Conservation (phyloP, 2,329 filamentous ascomycete genomes). For the Orbilia oligospora region DNA sequence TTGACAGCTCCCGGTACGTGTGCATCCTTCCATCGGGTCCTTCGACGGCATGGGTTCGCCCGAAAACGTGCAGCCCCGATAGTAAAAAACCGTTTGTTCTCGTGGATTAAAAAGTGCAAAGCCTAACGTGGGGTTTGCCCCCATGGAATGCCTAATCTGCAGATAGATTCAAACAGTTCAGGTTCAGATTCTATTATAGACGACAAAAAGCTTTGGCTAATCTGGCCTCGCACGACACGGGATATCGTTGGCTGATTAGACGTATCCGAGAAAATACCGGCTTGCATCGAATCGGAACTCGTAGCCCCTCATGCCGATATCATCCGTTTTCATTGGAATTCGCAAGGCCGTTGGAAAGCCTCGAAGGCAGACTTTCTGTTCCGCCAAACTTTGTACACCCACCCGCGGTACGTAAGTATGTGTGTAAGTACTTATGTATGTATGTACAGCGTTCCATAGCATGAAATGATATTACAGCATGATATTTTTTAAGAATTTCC, state of each 20-base stretch:
- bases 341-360: conserved; percentile 1
- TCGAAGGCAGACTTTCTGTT: conserved; percentile 10
- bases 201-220: conserved; percentile 22
- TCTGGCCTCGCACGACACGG: conserved; percentile 19
- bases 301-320: conserved; percentile 58
- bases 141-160: conserved; percentile 8
- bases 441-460: background rate
- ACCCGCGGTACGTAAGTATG: conserved; percentile 13
- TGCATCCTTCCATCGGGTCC: conserved; percentile 26
- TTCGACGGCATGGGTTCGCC: conserved; percentile 16
- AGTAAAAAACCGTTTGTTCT: conserved; percentile 6
- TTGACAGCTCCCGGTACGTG: conserved; percentile 32
- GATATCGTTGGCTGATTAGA: conserved; percentile 13
- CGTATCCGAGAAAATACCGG: conserved; percentile 41
- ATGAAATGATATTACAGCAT: background rate
- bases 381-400: conserved; percentile 23
- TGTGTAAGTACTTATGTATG: too few species aligned
- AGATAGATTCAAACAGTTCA: conserved; percentile 11
- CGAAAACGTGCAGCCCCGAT: conserved; percentile 20
- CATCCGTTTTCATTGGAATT: conserved; percentile 50
- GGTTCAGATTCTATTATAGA: conserved; percentile 19
- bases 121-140: conserved; percentile 35
- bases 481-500: background rate
- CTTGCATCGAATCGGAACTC: conserved; percentile 53
- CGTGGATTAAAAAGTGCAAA: conserved; percentile 14